Base-by-base conservation (phyloP, 768 basidiomycete species). In the Leccinellum luteum region DNA sequence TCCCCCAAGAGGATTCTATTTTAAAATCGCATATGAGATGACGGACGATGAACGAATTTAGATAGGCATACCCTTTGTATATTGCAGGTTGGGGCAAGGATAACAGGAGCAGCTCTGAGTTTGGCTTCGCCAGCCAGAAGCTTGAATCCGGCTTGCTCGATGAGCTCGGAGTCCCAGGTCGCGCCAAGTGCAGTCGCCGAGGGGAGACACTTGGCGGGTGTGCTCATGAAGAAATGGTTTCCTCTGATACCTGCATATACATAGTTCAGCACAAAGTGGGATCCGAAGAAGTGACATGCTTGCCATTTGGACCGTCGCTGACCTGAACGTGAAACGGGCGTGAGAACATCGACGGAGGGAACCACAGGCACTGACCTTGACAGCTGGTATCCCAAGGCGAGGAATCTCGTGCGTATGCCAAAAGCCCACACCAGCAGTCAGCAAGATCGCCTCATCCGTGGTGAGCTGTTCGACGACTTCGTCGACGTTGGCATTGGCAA, bases 61-160 rank as follows among this genome's bases (percentile, higher is more conserved):
- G 28, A 69, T 73, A 51, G 19, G 6, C 50, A 60, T 68, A 84
- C 89, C 31, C 92, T 82, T 71, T 92, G 91, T 51, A 90, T 91
- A 67, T 94, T 93, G 68, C 87, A 89, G 0, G 91, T 93, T 0
- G 91, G 92, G 1, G 85, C 92, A 17, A 92, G 81, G 30, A 91
- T 75, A 3, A 90, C 71, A 13, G 86, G 85, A 10, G 87, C 85
- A 2, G 85, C 81, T 47, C 83, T 78, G 49, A 88, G 75, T 71
- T 87, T 91, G 4, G 87, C 85, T 69, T 92, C 90, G 15, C 76
- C 71, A 1, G 89, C 89, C 19, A 92, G 78, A 17, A 92, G 76
- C 64, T 84, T 83, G 43, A 77, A 66, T 3, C 86, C 90, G 17
- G 85, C 80, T 62, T 81, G 72, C 55, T 85, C 74, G 25, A 92